Conservation (phyloP, 2,329 filamentous ascomycete species). For the Calonectria pseudoreteaudii region DNA sequence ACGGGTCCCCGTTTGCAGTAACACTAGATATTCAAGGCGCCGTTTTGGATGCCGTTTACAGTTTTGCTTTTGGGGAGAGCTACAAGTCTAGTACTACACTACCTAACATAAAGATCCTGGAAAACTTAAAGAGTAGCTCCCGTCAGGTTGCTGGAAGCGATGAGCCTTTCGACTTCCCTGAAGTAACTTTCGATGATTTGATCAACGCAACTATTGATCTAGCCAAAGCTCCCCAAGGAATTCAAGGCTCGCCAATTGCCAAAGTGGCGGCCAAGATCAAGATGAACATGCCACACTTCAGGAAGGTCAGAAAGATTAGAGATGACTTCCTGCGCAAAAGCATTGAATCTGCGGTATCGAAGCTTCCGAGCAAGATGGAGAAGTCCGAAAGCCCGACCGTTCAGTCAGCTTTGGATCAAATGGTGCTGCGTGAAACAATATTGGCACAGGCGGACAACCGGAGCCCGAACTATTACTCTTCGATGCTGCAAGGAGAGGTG, state of each 20-base stretch:
- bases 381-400: not conserved
- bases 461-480: not conserved
- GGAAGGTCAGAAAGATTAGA: not conserved
- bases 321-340: not conserved
- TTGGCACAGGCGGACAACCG: not conserved
- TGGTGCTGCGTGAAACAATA: not conserved
- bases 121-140: not conserved
- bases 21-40: not conserved
- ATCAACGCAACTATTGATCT: not conserved
- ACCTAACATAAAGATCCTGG: not conserved
- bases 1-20: not conserved
- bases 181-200: conserved; percentile 2
- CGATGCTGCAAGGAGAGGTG: not conserved
- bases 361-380: not conserved
- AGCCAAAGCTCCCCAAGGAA: not conserved
- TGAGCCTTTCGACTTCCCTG: not conserved
- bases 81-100: not conserved
- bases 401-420: not conserved
- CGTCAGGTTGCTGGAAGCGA: not conserved
- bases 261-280: not conserved
- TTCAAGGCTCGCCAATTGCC: not conserved
- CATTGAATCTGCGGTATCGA: not conserved
- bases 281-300: not conserved
- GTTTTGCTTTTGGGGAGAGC: not conserved
- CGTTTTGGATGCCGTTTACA: not conserved